phyloP scores from a whole-genome alignment of 2,329 filamentous ascomycete genomes.

The Calonectria pauciramosa region DNA sequence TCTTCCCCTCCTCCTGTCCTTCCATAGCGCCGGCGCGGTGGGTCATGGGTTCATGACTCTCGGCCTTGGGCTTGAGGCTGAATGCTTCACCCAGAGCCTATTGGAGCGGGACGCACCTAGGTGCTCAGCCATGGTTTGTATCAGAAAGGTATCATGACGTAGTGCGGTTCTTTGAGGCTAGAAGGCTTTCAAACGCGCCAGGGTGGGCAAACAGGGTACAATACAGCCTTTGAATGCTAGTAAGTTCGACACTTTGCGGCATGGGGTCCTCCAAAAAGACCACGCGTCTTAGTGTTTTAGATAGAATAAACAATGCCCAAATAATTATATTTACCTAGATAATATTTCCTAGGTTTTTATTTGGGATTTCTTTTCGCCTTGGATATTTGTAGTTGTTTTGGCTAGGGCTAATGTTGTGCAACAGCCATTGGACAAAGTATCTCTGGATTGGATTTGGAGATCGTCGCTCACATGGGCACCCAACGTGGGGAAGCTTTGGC shows the following conservation, averaged over 20 bases:
- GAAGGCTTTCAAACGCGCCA: constrained; percentile 5
- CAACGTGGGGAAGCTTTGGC: constrained; percentile 7
- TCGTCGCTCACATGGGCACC: constrained; percentile 27
- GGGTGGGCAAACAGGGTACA: not conserved
- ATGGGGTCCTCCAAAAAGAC: too few species aligned
- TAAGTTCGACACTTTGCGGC: not conserved
- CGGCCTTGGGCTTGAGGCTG: not conserved
- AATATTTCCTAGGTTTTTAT: not conserved
- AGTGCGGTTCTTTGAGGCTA: not conserved
- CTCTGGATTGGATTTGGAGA: not conserved
- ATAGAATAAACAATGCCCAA: not conserved
- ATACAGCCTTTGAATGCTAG: not conserved
- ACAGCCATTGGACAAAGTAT: not conserved
- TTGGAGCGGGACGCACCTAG: not conserved
- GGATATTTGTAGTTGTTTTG: not conserved
- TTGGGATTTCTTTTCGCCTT: not conserved
- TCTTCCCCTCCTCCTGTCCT: not conserved
- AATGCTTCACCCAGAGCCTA: not conserved
- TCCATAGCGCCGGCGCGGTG: not conserved
- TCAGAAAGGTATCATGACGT: constrained; percentile 12
- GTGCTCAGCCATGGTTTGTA: not conserved
- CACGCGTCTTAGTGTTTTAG: not conserved
- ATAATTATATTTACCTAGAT: not conserved
- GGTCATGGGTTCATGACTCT: constrained; percentile 9
- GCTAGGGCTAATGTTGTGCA: not conserved